Percentiles rank a stretch among this genome's conserved stretches.
phyloP scores from a whole-genome alignment of 345 rosid species.

The Sonneratia alba region DNA sequence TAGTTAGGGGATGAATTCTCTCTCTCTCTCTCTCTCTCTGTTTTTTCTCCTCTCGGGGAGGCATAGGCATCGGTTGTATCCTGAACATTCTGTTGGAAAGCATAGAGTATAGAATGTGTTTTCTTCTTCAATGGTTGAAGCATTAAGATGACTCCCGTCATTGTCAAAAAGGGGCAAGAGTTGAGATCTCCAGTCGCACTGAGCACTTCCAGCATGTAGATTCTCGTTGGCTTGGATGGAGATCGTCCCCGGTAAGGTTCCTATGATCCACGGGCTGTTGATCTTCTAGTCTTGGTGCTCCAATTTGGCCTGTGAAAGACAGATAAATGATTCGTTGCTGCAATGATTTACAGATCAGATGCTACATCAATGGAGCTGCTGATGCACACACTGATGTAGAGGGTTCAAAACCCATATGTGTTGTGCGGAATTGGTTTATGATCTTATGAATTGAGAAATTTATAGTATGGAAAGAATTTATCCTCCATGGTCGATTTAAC shows the following conservation, averaged over 20 bases:
- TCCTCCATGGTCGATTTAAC: too few relatives aligned
- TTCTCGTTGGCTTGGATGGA: conserved; percentile 80
- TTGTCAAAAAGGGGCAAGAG: background rate
- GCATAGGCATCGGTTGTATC: conserved; percentile 55
- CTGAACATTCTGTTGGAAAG: conserved; percentile 57
- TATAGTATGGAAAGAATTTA: too few relatives aligned
- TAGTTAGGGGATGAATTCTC: background rate
- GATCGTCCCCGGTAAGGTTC: conserved; percentile 75
- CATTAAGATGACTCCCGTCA: background rate
- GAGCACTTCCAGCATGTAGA: background rate
- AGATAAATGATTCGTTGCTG: too few relatives aligned
- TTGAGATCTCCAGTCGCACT: background rate
- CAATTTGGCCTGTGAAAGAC: too few relatives aligned
- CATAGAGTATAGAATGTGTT: background rate
- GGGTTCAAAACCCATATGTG: too few relatives aligned
- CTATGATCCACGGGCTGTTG: conserved; percentile 65
- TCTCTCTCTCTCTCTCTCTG: background rate
- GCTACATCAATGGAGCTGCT: too few relatives aligned
- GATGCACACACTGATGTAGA: too few relatives aligned
- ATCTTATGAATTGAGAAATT: too few relatives aligned
- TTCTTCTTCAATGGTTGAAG: background rate
- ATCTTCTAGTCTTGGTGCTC: conserved; percentile 4
- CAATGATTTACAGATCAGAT: too few relatives aligned
- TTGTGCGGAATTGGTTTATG: too few relatives aligned
- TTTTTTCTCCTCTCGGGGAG: too few relatives aligned